Evolutionary conservation across 2,329 filamentous ascomycete species (phyloP), one percentile per base, ranked within the genome.

Genomic region (Phialophora tarda): DNA sequence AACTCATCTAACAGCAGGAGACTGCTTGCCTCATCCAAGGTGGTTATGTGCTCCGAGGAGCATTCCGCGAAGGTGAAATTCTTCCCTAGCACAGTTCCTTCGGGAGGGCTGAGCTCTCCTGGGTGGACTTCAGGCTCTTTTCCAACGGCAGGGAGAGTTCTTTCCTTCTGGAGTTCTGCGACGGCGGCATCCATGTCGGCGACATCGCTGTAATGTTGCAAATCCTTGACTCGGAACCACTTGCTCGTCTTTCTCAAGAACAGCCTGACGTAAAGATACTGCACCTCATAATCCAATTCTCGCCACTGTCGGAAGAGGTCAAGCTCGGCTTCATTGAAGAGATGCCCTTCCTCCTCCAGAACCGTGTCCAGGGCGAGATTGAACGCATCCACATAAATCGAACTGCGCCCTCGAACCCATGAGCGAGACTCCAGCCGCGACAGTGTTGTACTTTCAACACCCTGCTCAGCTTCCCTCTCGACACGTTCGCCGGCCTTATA

Each of bases 311-410:
- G 79, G 75, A 99, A 98, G 0, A 98, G 84, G 14, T 85, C 82
- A 73, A 84, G 86, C 78, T 99, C 95, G 21, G 87, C 89, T 65
- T 88, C 86, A 73, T 95, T 86, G 75, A 98, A 99, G 0, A 99
- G 81, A 78, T 97, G 92, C 0, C 86, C 85, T 78, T 99, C 95
- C 64, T 98, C 92, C 57, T 92, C 88, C 12, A 98, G 80, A 3
- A 99, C 95, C 0, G 92, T 97, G 66, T 94, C 89, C 57, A 99
- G 81, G 1, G 94, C 92, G 14, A 98, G 82, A 74, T 97, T 97
- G 82, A 99, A 99, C 0, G 95, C 95, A 79, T 99, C 95, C 21
- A 97, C 92, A 74, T 99, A 99, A 63, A 99, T 92, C 1, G 93
- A 98, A 74, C 89, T 96, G 76, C 88, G 89, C 0, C 92, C 92